Base-by-base conservation (phyloP, 345 rosid species). In the Dipteronia dyeriana region DNA sequence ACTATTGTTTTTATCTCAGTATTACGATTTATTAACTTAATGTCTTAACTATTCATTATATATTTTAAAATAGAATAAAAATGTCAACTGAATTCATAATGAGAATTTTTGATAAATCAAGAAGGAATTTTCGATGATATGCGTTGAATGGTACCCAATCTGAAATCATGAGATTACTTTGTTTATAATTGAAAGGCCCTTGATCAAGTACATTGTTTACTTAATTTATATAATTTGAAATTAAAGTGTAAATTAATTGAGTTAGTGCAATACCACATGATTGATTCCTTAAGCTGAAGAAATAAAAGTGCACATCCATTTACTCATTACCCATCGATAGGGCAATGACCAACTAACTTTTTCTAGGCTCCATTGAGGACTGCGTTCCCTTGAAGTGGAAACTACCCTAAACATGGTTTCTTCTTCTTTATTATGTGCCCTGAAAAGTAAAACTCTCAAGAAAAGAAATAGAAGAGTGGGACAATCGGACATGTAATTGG, bases 351-450 rank as follows among this genome's bases (percentile, higher is more conserved):
- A 4, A 75, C 20, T 12, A 41, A 3, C 29, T 57, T 25, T 43
- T 66, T 26, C 53, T 11, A 39, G 67, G 9, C 71, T 43, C 41
- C 65, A 64, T 25, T 3, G 20, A 16, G 43, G 39, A 34, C n/a
- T 23, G 38, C 20, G 62, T 13, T 78, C 41, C 60, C 84, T 79
- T 71, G 79, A 61, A 81, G 73, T 81, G 76, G 73, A 81, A 81
- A 78, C 68, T 64, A 70, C 79, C 39, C 78, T 7, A 69, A 3
- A 13, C 49, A 66, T 34, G 39, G 53, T 22, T 17, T 39, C 47
- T 9, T 1, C 31, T 57, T 11, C 5, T 34, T 17, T 65, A 22
- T 43, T 69, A 26, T 6, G 14, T 63, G n/a, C 31, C 57, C 68
- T 73, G 16, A 26, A 72, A 69, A 25, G 7, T 19, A 6, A n/a